Base-by-base conservation (phyloP, 2,329 filamentous ascomycete species). In the Aspergillaceae sp. region DNA sequence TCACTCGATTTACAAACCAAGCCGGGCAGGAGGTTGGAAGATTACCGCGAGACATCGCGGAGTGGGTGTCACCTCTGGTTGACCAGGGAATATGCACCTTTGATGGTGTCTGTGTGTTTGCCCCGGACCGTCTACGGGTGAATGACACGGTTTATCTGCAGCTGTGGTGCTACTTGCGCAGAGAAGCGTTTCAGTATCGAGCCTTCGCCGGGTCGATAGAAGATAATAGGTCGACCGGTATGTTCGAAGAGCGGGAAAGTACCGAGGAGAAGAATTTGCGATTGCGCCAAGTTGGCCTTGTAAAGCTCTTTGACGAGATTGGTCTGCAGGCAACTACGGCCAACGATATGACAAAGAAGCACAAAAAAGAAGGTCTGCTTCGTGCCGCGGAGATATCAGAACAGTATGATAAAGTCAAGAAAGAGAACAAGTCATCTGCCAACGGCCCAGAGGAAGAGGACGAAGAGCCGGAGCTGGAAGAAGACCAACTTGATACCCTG, bases 121-220 rank as follows among this genome's bases (percentile, higher is more conserved):
- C 87, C 0, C 90, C 90, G 0, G 91, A 97, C 46, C 75, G 80
- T 41, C 68, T 97, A 41, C 78, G 87, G 42, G 92, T 90, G 6
- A 95, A 94, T 59, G 92, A 98, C 58, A 97, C 89, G 0, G 77
- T 98, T n/a, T 94, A 91, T 57, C 66, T 98, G 5, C 92, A 98
- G 63, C 68, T 98, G 40, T 78, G 79, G 45, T 92, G 86, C 60
- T 94, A 77, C 46, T 65, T 98, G 35, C 73, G 92, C 10, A 79
- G 74, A 48, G 79, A 79, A 11, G 85, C 88, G 0, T 97, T 98
- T 57, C 77, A 83, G 42, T 75, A 73, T 38, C 74, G 72, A 3
- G 74, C 73, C 2, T 82, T 89, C 43, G 43, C 47, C 33, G 51
- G 51, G 8, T 45, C 52, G 11, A 75, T 80, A 43, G 77, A 83